Conservation (phyloP, 2,329 filamentous ascomycete species). For the Claviceps arundinis region DNA sequence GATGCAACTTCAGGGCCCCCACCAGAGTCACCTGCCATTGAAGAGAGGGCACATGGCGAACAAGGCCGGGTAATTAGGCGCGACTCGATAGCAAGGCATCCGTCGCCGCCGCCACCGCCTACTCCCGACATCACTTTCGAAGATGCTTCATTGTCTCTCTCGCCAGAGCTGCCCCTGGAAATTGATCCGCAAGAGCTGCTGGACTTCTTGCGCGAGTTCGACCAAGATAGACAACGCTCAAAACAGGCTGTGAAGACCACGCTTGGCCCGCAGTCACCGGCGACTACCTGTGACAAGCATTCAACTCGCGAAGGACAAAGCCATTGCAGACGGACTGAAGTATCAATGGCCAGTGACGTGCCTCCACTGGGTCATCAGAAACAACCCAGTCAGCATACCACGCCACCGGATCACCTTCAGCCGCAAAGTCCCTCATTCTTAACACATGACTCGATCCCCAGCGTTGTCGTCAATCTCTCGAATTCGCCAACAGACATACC, state of each 20-base stretch:
- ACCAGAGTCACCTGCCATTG: neutral
- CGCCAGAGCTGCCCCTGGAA: neutral
- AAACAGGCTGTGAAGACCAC: neutral
- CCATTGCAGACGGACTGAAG: neutral
- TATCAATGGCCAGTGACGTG: neutral
- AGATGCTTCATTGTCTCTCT: neutral
- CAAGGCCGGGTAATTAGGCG: conserved; percentile 1
- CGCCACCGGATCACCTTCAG: neutral
- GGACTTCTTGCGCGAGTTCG: conserved; percentile 3
- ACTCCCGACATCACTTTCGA: neutral
- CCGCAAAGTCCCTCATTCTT: neutral
- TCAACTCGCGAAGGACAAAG: neutral
- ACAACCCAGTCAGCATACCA: neutral
- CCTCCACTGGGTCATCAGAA: conserved; percentile 5
- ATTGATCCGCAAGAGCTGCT: conserved; percentile 6
- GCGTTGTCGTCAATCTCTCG: conserved; percentile 7
- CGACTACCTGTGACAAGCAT: neutral
- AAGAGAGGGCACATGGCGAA: neutral
- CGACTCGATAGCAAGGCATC: neutral
- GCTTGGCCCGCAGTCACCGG: neutral
- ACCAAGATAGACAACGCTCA: neutral
- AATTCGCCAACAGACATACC: neutral
- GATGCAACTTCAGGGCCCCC: neutral
- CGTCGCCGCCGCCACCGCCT: neutral
- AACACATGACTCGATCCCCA: neutral